Evolutionary conservation across 1,284 basidiomycete species (phyloP).

Genomic region (Grifola frondosa): DNA sequence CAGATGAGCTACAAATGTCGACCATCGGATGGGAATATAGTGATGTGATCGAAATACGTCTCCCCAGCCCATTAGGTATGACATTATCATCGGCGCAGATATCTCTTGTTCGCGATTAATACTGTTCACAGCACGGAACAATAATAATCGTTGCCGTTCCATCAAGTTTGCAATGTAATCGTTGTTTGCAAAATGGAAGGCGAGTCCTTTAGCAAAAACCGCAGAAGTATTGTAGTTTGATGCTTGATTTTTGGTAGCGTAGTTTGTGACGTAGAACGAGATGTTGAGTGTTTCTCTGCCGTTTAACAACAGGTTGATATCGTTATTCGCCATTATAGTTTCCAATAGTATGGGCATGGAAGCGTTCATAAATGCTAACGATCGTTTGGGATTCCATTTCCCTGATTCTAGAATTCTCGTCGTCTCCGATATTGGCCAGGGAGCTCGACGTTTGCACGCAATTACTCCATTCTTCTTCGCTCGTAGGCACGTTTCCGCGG

Average conservation of each 20-base stretch:
- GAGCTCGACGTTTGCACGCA: slow-evolving; percentile 40
- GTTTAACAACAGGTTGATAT: slow-evolving; percentile 36
- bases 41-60: slow-evolving; percentile 34
- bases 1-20: no score
- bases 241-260: slow-evolving; percentile 27
- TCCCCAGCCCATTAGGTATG: slow-evolving; percentile 37
- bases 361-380: slow-evolving; percentile 27
- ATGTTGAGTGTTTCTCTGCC: slow-evolving; percentile 26
- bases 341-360: slow-evolving; percentile 29
- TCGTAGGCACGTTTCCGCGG: slow-evolving; percentile 20
- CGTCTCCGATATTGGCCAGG: slow-evolving; percentile 24
- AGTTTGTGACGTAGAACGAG: slow-evolving; percentile 32
- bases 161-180: slow-evolving; percentile 12
- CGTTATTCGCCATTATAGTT: slow-evolving; percentile 33
- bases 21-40: slow-evolving; percentile 34
- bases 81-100: slow-evolving; percentile 33
- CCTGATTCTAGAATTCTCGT: slow-evolving; percentile 25
- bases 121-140: slow-evolving; percentile 23
- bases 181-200: slow-evolving; percentile 26
- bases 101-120: slow-evolving; percentile 38
- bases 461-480: slow-evolving; percentile 16
- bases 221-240: slow-evolving; percentile 30
- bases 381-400: slow-evolving; percentile 21
- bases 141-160: slow-evolving; percentile 24
- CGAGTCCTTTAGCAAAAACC: slow-evolving; percentile 29